Conservation (phyloP, 1,139 yeast species). For the Protomyces pachydermus region DNA sequence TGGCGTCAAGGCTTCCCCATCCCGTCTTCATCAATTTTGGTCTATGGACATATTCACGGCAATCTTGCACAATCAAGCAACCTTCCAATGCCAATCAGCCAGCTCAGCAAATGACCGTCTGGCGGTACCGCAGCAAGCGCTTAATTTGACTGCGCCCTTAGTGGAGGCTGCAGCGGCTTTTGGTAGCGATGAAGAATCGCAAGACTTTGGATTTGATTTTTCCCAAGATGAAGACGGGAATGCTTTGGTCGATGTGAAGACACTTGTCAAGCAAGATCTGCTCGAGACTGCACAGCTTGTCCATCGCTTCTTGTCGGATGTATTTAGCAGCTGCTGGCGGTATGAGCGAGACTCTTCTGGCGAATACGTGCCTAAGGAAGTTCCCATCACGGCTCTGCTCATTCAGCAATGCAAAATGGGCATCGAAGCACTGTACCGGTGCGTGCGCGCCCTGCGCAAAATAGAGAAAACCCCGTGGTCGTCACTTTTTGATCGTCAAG, state of each 20-base stretch:
- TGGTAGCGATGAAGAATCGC: neutral
- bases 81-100: neutral
- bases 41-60: neutral
- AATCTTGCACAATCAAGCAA: slow-evolving; percentile 3
- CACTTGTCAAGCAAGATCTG: neutral
- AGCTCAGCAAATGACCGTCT: neutral
- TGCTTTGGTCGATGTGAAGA: neutral
- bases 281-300: neutral
- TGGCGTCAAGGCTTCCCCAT: neutral
- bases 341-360: neutral
- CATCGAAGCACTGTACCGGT: neutral
- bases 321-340: neutral
- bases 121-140: neutral
- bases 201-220: slow-evolving; percentile 4
- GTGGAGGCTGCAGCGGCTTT: neutral
- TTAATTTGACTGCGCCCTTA: neutral
- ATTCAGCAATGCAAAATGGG: slow-evolving; percentile 10
- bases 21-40: slow-evolving; percentile 9
- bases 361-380: neutral
- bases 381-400: neutral
- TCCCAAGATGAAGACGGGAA: neutral
- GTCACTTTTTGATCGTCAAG: slow-evolving; percentile 1
- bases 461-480: neutral
- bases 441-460: neutral
- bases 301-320: neutral